Conservation (phyloP, 192 early-diverging fungal species). For the Funneliformis mosseae region DNA sequence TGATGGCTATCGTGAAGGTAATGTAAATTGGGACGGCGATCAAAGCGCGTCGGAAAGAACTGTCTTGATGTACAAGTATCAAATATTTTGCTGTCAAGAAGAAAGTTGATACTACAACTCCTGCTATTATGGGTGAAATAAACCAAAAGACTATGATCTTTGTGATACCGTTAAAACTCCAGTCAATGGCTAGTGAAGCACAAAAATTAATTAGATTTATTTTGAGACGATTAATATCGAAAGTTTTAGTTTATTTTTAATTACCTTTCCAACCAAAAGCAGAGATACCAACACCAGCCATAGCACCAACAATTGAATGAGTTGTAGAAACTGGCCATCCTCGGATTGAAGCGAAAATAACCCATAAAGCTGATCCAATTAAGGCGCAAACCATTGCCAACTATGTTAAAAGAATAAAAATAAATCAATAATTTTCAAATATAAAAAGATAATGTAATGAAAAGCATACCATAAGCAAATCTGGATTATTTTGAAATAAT, state of each 20-base stretch:
- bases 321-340: constrained; percentile 73
- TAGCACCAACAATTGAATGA: constrained; percentile 72
- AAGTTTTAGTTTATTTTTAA: no score
- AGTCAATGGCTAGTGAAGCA: constrained; percentile 50
- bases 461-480: constrained; percentile 64
- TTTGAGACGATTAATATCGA: no score
- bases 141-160: constrained; percentile 71
- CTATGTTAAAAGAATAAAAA: constrained; percentile 20
- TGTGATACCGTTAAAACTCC: constrained; percentile 49
- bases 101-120: constrained; percentile 59
- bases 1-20: constrained; percentile 64
- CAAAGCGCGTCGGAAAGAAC: constrained; percentile 62
- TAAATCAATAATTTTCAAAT: no score
- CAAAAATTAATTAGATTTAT: no score
- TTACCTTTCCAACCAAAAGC: constrained; percentile 49
- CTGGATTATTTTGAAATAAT: constrained; percentile 62
- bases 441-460: no score
- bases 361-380: constrained; percentile 69
- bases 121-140: constrained; percentile 62
- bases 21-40: constrained; percentile 72
- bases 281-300: constrained; percentile 66
- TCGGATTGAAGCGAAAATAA: constrained; percentile 60
- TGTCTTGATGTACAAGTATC: constrained; percentile 49
- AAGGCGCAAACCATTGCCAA: constrained; percentile 74
- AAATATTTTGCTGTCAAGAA: constrained; percentile 61